phyloP scores from a whole-genome alignment of 352 stramenopile genomes.

The Globisporangium paddicum region DNA sequence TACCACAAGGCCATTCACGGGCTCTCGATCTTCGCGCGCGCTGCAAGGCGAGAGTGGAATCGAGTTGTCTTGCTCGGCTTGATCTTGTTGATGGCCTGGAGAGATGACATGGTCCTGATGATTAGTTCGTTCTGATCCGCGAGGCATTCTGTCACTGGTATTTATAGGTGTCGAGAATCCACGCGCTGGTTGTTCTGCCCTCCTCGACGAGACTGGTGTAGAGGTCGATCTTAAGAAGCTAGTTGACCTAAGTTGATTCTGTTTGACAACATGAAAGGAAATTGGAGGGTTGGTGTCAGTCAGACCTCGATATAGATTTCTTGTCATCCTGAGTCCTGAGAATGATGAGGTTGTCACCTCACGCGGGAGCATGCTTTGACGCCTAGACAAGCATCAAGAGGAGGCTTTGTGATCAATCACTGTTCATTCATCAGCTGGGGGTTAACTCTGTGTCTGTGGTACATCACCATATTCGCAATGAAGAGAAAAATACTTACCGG shows the following conservation, averaged over 20 bases:
- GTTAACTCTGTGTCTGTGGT: neutral
- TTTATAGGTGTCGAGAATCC: neutral
- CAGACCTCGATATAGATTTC: neutral
- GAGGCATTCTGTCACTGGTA: neutral
- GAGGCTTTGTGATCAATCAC: neutral
- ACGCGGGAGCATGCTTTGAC: neutral
- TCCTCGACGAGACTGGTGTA: too few relatives aligned
- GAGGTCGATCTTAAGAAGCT: neutral
- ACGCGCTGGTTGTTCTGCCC: neutral
- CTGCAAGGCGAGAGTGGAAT: neutral
- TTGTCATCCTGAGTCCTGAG: neutral
- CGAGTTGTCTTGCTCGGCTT: neutral
- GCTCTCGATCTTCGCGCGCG: neutral
- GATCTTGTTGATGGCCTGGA: neutral
- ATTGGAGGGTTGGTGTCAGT: neutral
- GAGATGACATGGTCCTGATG: neutral
- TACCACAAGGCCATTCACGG: neutral
- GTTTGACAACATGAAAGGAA: neutral
- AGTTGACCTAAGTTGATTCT: neutral
- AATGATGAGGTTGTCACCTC: neutral
- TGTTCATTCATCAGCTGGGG: neutral
- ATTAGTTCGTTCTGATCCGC: neutral
- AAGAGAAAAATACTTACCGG: neutral
- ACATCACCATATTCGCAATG: too few relatives aligned
- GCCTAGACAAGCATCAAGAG: neutral